Base-by-base conservation (phyloP, 768 basidiomycete species). In the Porphyrellus cyaneotinctus region DNA sequence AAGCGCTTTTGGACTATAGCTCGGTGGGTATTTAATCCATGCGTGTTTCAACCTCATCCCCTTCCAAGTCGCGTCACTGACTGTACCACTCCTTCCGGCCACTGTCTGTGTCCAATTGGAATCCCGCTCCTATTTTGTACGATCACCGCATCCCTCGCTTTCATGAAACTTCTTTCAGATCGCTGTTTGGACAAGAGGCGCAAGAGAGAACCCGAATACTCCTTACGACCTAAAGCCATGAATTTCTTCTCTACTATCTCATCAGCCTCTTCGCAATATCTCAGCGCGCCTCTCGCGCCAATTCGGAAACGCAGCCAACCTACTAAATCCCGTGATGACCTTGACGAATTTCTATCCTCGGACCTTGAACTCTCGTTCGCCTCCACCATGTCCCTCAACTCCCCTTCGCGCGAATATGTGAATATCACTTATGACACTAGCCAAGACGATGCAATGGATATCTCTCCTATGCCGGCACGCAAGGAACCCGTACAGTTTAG, bases 321-420 rank as follows among this genome's bases (percentile, higher is more conserved):
- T 49, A 66, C 72, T 62, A 65, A 69, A 59, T 72, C 64, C 41
- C 70, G 69, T 59, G 77, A 81, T 61, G 81, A 85, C 53, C 67
- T 81, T 48, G 83, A 88, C 55, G 82, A 85, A 38, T 84, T 82
- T 63, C 74, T 83, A 46, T 81, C 83, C 31, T 85, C 85, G n/a
- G 88, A 88, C 62, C 78, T 90, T 43, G 90, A 92, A 65, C 72
- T 83, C 35, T 91, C 89, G 26, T 92, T 92, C 63, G 87, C 87
- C 8, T 90, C 88, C 28, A 88, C 79, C 54, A 84, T 91, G 67
- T 92, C 90, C 8, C 72, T 92, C 43, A 78, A 87, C 63, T 88
- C 88, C 24, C 87, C 89, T 31, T 76, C 82, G 14, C 76, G 71
- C 44, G 75, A 79, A 26, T 64, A 73, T 46, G 60, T 75, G 49